phyloP scores from a whole-genome alignment of 345 rosid species.

The Acer campestre region DNA sequence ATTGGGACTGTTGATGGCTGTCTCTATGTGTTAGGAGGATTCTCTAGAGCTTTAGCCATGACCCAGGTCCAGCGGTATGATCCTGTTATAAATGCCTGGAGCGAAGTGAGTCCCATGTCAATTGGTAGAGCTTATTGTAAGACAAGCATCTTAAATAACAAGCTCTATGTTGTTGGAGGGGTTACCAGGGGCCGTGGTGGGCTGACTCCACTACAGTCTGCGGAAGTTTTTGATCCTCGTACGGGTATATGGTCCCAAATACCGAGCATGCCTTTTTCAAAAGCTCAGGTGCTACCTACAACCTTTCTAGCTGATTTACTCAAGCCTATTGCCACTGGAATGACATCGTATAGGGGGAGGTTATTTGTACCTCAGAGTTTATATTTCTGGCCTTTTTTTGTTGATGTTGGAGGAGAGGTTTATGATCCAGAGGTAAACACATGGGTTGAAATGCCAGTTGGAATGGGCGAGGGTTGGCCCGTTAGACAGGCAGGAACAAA shows the following conservation, averaged over 20 bases:
- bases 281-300: conserved; percentile 73
- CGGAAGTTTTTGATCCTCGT: conserved; percentile 79
- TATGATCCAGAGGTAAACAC: conserved; percentile 72
- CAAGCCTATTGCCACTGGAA: conserved; percentile 91
- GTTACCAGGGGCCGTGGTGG: conserved; percentile 68
- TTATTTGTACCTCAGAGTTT: conserved; percentile 88
- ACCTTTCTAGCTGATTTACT: conserved; percentile 80
- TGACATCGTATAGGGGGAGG: conserved; percentile 87
- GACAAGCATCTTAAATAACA: conserved; percentile 71
- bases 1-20: conserved; percentile 73
- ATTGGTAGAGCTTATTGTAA: conserved; percentile 78
- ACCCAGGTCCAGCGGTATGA: conserved; percentile 74
- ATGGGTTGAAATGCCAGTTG: conserved; percentile 87
- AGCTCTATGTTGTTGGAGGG: conserved; percentile 89
- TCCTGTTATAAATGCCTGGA: conserved; percentile 70
- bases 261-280: conserved; percentile 89
- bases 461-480: conserved; percentile 98
- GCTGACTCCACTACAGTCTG: conserved; percentile 78
- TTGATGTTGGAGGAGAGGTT: conserved; percentile 92
- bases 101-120: conserved; percentile 71
- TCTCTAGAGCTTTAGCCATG: conserved; percentile 61
- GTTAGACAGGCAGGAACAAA: conserved; percentile 85
- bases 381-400: conserved; percentile 90
- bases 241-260: conserved; percentile 63
- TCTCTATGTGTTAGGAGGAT: conserved; percentile 85